phyloP scores from a whole-genome alignment of 2,329 filamentous ascomycete genomes.

The Stachybotrys chartarum region DNA sequence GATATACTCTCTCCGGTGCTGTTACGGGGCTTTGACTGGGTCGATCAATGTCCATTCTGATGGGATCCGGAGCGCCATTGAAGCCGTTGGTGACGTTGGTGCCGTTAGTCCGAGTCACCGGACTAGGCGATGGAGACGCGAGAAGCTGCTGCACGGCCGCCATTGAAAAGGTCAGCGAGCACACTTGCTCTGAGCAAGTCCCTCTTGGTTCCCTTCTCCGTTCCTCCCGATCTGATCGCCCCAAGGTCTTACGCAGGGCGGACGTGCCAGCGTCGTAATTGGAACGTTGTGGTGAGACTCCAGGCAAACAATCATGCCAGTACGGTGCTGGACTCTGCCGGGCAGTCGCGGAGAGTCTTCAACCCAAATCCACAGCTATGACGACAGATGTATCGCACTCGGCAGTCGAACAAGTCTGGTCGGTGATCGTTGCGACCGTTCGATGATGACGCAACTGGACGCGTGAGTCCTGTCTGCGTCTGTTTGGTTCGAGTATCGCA shows the following conservation, averaged over 20 bases:
- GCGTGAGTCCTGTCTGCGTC: neutral
- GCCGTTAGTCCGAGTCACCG: conserved; percentile 13
- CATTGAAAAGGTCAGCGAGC: conserved; percentile 15
- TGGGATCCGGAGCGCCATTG: conserved; percentile 14
- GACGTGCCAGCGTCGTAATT: neutral
- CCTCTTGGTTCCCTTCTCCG: neutral
- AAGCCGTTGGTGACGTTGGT: conserved; percentile 9
- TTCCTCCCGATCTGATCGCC: neutral
- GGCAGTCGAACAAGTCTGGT: neutral
- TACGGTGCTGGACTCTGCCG: neutral
- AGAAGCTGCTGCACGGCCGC: conserved; percentile 31
- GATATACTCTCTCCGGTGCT: conserved; percentile 31
- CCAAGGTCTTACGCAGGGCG: neutral
- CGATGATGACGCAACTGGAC: neutral
- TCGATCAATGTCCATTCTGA: conserved; percentile 26
- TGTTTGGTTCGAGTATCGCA: neutral
- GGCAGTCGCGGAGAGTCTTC: neutral
- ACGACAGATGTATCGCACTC: neutral
- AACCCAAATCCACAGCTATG: neutral
- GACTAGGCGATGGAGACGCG: conserved; percentile 22
- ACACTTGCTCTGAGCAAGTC: neutral
- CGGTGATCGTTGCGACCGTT: neutral
- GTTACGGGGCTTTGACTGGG: conserved; percentile 24
- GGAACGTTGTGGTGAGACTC: neutral
- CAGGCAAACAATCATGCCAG: neutral